Evolutionary conservation across 2,329 filamentous ascomycete genomes (phyloP).

Genomic region (Periconia sp.): DNA sequence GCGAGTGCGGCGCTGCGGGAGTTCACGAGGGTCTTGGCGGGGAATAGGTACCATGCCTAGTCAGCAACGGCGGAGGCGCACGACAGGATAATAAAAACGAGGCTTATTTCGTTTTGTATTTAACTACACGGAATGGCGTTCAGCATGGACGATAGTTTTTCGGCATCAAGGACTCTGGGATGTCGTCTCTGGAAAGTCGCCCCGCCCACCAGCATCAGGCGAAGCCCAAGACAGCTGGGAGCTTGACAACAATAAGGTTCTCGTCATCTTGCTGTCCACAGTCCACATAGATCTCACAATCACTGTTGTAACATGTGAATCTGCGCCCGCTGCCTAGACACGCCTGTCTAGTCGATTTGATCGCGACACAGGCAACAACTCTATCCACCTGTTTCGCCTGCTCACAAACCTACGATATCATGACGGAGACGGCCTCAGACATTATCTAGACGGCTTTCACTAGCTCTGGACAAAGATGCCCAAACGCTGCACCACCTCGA

Average conservation of each 20-base stretch:
- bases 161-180: too few species aligned
- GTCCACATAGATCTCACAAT: slow-evolving; percentile 9
- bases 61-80: too few species aligned
- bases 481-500: slow-evolving; percentile 3
- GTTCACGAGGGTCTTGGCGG: too few species aligned
- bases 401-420: slow-evolving; percentile 7
- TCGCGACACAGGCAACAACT: slow-evolving; percentile 9
- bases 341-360: slow-evolving; percentile 7
- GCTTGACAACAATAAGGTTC: slow-evolving; percentile 5
- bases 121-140: too few species aligned
- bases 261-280: slow-evolving; percentile 2
- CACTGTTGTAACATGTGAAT: slow-evolving; percentile 4
- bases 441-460: slow-evolving; percentile 10
- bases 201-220: too few species aligned
- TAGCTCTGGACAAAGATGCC: slow-evolving; percentile 7
- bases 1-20: too few species aligned
- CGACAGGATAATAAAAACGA: too few species aligned
- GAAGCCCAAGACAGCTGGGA: slow-evolving; percentile 5
- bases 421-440: slow-evolving; percentile 4
- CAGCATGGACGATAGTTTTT: too few species aligned
- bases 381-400: slow-evolving; percentile 2
- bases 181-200: too few species aligned
- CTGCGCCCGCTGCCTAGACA: slow-evolving; percentile 4
- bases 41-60: too few species aligned
- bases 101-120: too few species aligned